Conservation (phyloP, 2,329 filamentous ascomycete genomes). For the Diaporthe australafricana region DNA sequence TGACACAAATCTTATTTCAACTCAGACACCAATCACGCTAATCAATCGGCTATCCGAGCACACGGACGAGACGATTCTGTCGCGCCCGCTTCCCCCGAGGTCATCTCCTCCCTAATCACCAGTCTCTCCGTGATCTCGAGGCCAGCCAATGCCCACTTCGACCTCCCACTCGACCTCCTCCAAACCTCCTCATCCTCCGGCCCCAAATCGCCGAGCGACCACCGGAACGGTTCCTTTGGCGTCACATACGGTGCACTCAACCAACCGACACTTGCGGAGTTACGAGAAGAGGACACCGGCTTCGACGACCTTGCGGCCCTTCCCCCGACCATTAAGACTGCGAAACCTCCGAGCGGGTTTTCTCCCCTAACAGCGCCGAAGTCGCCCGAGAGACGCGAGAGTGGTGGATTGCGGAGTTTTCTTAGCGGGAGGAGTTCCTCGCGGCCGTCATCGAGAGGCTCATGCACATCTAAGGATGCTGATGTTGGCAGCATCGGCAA, state of each 20-base stretch:
- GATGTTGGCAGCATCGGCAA: conserved; percentile 73
- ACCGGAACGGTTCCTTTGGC: conserved; percentile 68
- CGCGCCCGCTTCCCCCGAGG: conserved; percentile 70
- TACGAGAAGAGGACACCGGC: conserved; percentile 59
- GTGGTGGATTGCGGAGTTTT: conserved; percentile 66
- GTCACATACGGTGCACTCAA: conserved; percentile 79
- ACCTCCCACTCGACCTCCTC: conserved; percentile 62
- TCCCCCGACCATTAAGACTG: conserved; percentile 82
- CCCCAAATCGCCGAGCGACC: conserved; percentile 46
- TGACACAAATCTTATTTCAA: conserved; percentile 34
- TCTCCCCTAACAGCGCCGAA: conserved; percentile 76
- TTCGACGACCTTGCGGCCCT: conserved; percentile 71
- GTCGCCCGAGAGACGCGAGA: conserved; percentile 59
- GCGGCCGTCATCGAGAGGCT: conserved; percentile 70
- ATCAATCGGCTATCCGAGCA: conserved; percentile 23
- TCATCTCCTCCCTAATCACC: conserved; percentile 78
- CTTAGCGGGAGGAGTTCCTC: conserved; percentile 62
- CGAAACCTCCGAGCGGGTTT: conserved; percentile 82
- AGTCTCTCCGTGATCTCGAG: conserved; percentile 76
- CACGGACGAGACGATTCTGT: conserved; percentile 39
- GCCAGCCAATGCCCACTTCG: conserved; percentile 77
- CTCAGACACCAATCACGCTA: conserved; percentile 34
- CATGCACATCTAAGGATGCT: conserved; percentile 65
- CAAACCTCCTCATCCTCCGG: conserved; percentile 42
- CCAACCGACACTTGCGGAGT: conserved; percentile 61